Base-by-base conservation (phyloP, 176 grass and related monocot genomes). In the Eleusine indica region DNA sequence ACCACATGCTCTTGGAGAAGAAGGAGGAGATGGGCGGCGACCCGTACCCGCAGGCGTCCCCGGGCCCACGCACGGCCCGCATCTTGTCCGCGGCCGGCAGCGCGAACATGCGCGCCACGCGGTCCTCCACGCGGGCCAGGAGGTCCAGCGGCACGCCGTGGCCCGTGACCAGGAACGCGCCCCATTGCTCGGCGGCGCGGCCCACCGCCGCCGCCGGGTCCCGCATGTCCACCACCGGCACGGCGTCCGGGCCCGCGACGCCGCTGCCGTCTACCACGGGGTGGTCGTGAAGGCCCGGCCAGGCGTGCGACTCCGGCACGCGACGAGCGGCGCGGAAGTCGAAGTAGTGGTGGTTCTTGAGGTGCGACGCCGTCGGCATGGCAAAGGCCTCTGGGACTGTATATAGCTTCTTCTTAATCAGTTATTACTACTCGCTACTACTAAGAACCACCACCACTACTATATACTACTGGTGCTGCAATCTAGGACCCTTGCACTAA, bases 1-100 rank as follows among this genome's bases (percentile, higher is more conserved):
- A 99, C 97, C 97, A 99, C 97, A 99, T 99, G 71, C 82, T 85
- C 89, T 99, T 99, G 84, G 97, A 85, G 93, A 99, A 99, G 93
- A 92, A 98, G 86, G 93, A 94, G 43, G 96, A 98, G 82, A 98
- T 98, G 85, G 93, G 96, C 75, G 91, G 93, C 25, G 88, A 84
- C 38, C 96, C 96, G 75, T 93, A 98, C 58, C 96, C 96, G 57
- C 89, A 91, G 68, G 89, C 39, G 73, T 93, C 83, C 18, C 87
- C 93, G 11, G 88, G 80, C 0, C 88, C 30, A 17, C 94, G 91
- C 15, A 91, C 86, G 8, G 91, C 97, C 29, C 82, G 76, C 66
- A 99, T 71, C 86, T 99, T 99, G 54, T 88, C 83, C 22, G 83
- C 35, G 30, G 81, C 81, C 4, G 97, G 91, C 8, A 99, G 93